phyloP scores from a whole-genome alignment of 495 filamentous ascomycete genomes.

The Neurospora tetrasperma region DNA sequence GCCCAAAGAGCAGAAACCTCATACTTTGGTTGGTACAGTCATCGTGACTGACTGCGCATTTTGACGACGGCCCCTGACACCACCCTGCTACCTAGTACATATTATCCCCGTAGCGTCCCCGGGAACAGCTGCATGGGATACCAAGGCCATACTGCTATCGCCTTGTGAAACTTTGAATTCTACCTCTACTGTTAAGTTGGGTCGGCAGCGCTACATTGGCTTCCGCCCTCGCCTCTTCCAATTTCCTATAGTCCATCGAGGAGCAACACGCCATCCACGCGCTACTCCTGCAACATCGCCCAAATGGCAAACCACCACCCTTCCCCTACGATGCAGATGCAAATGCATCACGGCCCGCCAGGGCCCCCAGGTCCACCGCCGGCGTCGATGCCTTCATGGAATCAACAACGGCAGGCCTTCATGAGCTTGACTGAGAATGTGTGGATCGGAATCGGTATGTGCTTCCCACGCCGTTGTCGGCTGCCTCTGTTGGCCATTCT shows the following conservation, averaged over 20 bases:
- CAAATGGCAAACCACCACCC: conserved; percentile 47
- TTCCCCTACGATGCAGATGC: conserved; percentile 46
- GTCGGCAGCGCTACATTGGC: background rate
- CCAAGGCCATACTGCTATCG: background rate
- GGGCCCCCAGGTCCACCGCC: conserved; percentile 36
- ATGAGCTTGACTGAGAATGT: conserved; percentile 63
- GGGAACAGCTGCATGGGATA: background rate
- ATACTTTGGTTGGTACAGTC: background rate
- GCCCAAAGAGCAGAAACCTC: background rate
- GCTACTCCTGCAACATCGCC: background rate
- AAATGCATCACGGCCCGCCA: conserved; percentile 45
- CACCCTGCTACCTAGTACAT: background rate
- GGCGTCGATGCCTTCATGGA: conserved; percentile 21
- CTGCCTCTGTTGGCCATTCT: background rate
- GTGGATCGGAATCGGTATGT: conserved; percentile 90
- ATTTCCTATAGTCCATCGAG: background rate
- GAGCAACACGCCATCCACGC: background rate
- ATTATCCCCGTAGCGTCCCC: background rate
- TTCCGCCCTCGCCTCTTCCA: background rate
- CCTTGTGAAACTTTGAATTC: background rate
- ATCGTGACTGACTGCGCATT: background rate
- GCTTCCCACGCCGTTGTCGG: background rate
- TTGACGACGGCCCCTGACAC: background rate
- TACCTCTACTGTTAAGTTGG: background rate
- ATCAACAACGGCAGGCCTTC: conserved; percentile 35